phyloP scores from a whole-genome alignment of 2,329 filamentous ascomycete genomes.

The Chrysoporthe cubensis region DNA sequence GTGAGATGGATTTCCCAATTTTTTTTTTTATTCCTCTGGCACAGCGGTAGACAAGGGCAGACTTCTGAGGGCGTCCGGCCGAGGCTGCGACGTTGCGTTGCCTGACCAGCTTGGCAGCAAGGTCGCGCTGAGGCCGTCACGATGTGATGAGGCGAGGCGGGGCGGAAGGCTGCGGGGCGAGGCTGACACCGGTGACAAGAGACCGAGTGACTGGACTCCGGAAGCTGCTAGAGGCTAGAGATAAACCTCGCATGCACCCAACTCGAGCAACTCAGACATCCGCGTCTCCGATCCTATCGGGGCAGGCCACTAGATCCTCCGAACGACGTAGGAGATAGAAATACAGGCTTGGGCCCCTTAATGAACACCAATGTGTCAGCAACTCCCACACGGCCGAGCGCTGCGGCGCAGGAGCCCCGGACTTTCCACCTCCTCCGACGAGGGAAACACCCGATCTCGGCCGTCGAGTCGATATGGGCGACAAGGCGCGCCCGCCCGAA shows the following conservation, averaged over 20 bases:
- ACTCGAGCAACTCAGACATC: slow-evolving; percentile 1
- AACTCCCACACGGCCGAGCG: background rate
- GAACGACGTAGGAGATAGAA: background rate
- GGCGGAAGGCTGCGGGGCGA: background rate
- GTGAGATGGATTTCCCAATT: too few species aligned
- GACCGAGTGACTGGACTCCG: background rate
- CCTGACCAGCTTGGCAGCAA: slow-evolving; percentile 1
- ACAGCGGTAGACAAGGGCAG: background rate
- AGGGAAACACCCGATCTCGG: background rate
- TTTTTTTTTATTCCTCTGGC: background rate
- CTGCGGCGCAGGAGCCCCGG: background rate
- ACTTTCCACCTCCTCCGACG: background rate
- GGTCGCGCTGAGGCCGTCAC: background rate
- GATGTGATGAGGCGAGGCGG: too few species aligned
- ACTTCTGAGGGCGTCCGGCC: background rate
- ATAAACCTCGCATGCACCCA: background rate
- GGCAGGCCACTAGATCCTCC: background rate
- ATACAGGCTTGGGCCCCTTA: background rate
- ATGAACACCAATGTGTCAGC: background rate
- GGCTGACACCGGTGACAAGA: background rate
- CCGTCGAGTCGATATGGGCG: background rate
- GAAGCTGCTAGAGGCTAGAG: background rate
- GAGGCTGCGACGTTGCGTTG: background rate
- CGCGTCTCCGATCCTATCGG: background rate
- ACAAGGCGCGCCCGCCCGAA: background rate